These are phyloP conservation scores for Circinella minor DNA, from an alignment of 371 early-diverging fungal genomes.

Conservation along the genomic window DNA sequence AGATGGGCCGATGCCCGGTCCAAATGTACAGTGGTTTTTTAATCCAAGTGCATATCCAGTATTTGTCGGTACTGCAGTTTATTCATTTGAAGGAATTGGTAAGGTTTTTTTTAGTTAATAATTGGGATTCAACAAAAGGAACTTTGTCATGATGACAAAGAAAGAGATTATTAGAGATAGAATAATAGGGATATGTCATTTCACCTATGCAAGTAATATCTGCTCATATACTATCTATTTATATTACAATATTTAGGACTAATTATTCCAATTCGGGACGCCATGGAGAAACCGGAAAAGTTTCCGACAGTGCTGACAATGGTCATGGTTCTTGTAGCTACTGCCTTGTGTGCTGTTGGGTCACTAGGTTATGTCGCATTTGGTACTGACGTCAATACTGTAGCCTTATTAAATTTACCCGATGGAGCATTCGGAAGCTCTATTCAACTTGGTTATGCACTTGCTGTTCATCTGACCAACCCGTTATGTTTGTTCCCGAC, in stretches of 20 bases:
- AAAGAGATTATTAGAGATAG: too few relatives aligned
- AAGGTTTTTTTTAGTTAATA: conserved; percentile 1
- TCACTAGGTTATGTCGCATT: conserved; percentile 84
- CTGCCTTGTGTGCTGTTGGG: conserved; percentile 77
- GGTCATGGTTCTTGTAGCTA: conserved; percentile 74
- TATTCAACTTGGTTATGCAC: conserved; percentile 83
- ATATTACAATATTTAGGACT: conserved; percentile 53
- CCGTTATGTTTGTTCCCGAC: conserved; percentile 88
- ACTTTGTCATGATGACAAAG: too few relatives aligned
- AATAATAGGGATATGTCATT: too few relatives aligned
- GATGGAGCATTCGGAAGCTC: conserved; percentile 53
- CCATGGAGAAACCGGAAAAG: conserved; percentile 82
- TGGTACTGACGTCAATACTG: conserved; percentile 82
- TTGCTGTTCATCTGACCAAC: conserved; percentile 88
- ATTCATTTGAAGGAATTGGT: conserved; percentile 89
- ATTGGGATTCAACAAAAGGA: neutral
- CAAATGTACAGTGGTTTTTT: conserved; percentile 45
- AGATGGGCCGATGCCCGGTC: conserved; percentile 32
- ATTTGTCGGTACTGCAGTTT: conserved; percentile 93
- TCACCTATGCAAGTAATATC: too few relatives aligned
- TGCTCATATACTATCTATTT: neutral
- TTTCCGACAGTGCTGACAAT: conserved; percentile 76
- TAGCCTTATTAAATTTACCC: conserved; percentile 85
- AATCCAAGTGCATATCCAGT: conserved; percentile 69
- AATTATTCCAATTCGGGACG: conserved; percentile 89